phyloP scores from a whole-genome alignment of 805 yeast species.

The Ogataea sp. region DNA sequence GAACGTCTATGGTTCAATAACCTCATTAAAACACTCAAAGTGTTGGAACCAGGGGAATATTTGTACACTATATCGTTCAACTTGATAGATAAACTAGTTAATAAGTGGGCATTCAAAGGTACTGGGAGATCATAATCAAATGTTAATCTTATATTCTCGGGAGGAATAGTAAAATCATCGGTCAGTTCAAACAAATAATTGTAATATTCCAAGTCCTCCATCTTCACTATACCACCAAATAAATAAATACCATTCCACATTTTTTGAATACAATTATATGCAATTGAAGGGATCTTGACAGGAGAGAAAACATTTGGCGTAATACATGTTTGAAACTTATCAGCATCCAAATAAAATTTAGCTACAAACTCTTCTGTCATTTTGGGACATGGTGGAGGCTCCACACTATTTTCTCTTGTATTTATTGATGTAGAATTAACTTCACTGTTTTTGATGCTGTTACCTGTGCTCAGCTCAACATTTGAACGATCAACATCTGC shows the following conservation, averaged over 20 bases:
- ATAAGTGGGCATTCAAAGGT: conserved; percentile 33
- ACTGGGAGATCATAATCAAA: conserved; percentile 31
- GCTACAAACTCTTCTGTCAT: conserved; percentile 10
- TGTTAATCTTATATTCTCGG: conserved; percentile 21
- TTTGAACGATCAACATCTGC: background rate
- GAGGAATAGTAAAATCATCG: conserved; percentile 23
- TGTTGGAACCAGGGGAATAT: conserved; percentile 31
- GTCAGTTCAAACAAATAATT: conserved; percentile 17
- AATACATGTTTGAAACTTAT: conserved; percentile 11
- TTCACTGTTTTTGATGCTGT: too few species aligned
- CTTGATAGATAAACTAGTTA: conserved; percentile 33
- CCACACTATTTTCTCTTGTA: too few species aligned
- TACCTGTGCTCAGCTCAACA: too few species aligned
- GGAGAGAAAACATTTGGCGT: conserved; percentile 30
- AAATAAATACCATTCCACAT: conserved; percentile 29
- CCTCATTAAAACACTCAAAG: conserved; percentile 19
- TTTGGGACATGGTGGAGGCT: too few species aligned
- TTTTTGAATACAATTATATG: conserved; percentile 35
- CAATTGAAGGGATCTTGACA: conserved; percentile 31
- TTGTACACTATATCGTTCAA: conserved; percentile 30
- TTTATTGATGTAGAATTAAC: too few species aligned
- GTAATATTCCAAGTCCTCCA: conserved; percentile 16
- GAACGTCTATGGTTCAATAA: conserved; percentile 1
- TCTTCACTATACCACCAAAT: conserved; percentile 36
- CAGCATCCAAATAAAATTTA: conserved; percentile 7